Conservation (phyloP, 805 yeast species). For the Pichia gijzeniarum region DNA sequence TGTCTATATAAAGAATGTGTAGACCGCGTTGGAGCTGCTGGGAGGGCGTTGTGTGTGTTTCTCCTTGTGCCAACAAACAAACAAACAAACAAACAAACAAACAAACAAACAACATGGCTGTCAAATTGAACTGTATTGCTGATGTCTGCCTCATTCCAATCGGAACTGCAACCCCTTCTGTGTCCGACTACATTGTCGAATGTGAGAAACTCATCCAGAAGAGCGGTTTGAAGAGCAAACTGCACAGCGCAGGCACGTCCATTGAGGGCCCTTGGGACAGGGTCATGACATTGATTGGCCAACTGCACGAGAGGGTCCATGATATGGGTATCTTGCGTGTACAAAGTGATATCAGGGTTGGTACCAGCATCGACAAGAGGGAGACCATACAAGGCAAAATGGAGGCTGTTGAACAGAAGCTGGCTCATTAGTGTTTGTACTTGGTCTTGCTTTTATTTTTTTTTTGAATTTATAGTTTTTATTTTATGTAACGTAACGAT, state of each 20-base stretch:
- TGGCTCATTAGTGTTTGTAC: constrained; percentile 18
- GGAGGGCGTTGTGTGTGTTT: no score
- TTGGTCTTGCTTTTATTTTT: background rate
- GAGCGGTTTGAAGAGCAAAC: constrained; percentile 56
- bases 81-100: background rate
- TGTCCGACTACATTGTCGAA: constrained; percentile 71
- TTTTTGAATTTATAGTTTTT: background rate
- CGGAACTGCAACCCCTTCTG: constrained; percentile 74
- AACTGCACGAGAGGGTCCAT: constrained; percentile 68
- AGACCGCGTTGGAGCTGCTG: no score
- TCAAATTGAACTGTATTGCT: constrained; percentile 62
- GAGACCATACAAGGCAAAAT: constrained; percentile 73
- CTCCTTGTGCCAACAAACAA: no score
- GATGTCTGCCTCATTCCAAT: constrained; percentile 84
- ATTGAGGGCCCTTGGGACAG: constrained; percentile 86
- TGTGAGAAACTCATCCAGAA: constrained; percentile 59
- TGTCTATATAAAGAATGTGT: background rate
- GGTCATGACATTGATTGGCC: constrained; percentile 73
- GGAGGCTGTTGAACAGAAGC: constrained; percentile 52
- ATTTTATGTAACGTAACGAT: no score
- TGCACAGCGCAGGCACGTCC: constrained; percentile 92
- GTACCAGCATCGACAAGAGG: constrained; percentile 71
- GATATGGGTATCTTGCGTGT: constrained; percentile 67
- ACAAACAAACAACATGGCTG: constrained; percentile 21
- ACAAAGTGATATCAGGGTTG: constrained; percentile 82